A percentile compares a stretch with the other conserved stretches of the same genome.
phyloP scores from a whole-genome alignment of 257 asterid species.

The Solanum chaucha region DNA sequence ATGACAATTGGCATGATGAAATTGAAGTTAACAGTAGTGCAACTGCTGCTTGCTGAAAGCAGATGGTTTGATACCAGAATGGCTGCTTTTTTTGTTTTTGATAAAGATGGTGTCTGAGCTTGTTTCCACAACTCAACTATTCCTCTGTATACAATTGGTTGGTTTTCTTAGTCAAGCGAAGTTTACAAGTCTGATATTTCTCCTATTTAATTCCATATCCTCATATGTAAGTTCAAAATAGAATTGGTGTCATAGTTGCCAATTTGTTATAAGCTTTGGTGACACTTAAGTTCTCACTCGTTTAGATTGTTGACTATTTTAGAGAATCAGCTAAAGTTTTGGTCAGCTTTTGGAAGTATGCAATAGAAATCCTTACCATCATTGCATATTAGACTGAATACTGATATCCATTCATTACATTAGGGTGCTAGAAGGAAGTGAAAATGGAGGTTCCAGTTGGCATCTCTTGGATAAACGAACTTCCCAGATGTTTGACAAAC shows the following conservation, averaged over 20 bases:
- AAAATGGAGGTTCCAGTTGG: conserved; percentile 76
- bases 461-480: conserved; percentile 52
- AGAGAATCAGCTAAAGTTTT: background rate
- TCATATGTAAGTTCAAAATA: background rate
- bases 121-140: background rate
- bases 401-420: conserved; percentile 2
- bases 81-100: background rate
- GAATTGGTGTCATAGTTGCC: background rate
- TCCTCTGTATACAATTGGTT: background rate
- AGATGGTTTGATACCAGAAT: background rate
- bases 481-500: conserved; percentile 53
- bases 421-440: conserved; percentile 91
- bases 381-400: background rate
- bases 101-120: background rate
- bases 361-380: background rate
- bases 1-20: background rate
- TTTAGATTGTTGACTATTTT: background rate
- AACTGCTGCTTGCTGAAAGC: background rate
- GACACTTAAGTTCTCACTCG: background rate
- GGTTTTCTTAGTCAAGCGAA: background rate
- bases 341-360: background rate
- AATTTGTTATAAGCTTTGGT: background rate
- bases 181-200: background rate
- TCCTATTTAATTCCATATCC: background rate
- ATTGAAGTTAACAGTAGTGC: background rate